A percentile compares a stretch with the other conserved stretches of the same genome.
phyloP scores from a whole-genome alignment of 495 filamentous ascomycete genomes.

The Geoglossum glabrum region DNA sequence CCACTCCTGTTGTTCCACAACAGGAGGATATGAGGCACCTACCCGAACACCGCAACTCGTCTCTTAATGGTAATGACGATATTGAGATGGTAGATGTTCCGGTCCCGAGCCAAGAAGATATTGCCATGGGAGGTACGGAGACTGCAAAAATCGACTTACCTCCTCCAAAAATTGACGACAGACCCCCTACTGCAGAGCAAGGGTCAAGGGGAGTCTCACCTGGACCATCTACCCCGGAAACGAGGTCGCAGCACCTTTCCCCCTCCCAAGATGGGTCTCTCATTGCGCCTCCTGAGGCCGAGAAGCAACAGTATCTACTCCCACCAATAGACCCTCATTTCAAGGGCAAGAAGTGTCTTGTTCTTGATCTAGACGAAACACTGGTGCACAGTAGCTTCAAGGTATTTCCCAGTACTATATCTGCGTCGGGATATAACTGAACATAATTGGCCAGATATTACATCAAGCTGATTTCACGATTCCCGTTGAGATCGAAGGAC shows the following conservation, averaged over 20 bases:
- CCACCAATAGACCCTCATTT: constrained; percentile 59
- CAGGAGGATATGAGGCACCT: constrained; percentile 4
- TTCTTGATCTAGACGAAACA: constrained; percentile 95
- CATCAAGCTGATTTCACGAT: constrained; percentile 99
- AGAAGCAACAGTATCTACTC: constrained; percentile 51
- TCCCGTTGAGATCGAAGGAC: constrained; percentile 95
- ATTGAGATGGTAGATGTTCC: constrained; percentile 41
- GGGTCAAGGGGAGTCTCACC: background rate
- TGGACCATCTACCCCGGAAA: background rate
- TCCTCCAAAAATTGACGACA: constrained; percentile 37
- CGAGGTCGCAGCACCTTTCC: background rate
- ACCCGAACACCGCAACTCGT: constrained; percentile 3
- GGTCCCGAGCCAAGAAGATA: constrained; percentile 5
- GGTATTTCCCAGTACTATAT: constrained; percentile 28
- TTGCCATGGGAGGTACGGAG: constrained; percentile 15
- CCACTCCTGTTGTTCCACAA: constrained; percentile 5
- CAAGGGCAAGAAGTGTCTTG: constrained; percentile 77
- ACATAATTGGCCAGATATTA: constrained; percentile 45
- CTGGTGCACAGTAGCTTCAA: constrained; percentile 98
- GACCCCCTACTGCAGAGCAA: constrained; percentile 5
- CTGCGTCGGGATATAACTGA: background rate
- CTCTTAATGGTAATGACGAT: constrained; percentile 33
- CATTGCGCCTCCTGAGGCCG: constrained; percentile 1
- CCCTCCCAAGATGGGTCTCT: background rate
- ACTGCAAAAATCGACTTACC: constrained; percentile 21